Percentiles rank a stretch among this genome's conserved stretches.
Evolutionary conservation across 2,329 filamentous ascomycete species (phyloP).

Genomic region (Bipolaris gigantea): DNA sequence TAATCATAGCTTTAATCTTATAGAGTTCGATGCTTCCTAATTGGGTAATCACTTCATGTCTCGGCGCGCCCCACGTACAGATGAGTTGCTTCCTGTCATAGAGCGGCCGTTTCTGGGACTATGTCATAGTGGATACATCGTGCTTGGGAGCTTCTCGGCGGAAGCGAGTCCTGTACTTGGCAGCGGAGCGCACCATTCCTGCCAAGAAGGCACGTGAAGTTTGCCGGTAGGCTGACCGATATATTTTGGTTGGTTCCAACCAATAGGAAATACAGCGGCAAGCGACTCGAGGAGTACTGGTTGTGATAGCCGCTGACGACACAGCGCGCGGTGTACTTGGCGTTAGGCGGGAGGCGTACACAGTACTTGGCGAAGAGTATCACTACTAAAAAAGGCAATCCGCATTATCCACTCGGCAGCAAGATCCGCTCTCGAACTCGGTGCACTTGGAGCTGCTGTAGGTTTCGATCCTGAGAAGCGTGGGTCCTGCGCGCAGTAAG

Average conservation of each 20-base stretch:
- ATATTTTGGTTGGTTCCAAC: background rate
- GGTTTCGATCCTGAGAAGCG: background rate
- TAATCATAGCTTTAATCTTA: too few species aligned
- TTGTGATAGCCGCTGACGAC: constrained; percentile 8
- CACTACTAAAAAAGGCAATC: constrained; percentile 9
- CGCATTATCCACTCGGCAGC: constrained; percentile 10
- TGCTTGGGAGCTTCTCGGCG: constrained; percentile 23
- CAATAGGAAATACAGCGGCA: constrained; percentile 5
- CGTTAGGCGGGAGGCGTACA: constrained; percentile 9
- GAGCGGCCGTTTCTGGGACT: constrained; percentile 18
- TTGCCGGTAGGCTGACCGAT: constrained; percentile 3
- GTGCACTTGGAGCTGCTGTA: background rate
- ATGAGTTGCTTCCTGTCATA: too few species aligned
- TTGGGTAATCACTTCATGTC: too few species aligned
- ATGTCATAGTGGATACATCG: constrained; percentile 35
- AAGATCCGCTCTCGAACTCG: constrained; percentile 6
- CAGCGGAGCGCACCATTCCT: constrained; percentile 14
- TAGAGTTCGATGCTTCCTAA: too few species aligned
- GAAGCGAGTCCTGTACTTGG: constrained; percentile 21
- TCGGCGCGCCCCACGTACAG: too few species aligned
- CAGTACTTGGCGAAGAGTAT: constrained; percentile 14
- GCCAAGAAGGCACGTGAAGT: constrained; percentile 17
- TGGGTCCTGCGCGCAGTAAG: background rate
- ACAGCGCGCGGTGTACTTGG: constrained; percentile 10
- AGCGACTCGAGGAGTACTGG: background rate